Evolutionary conservation across 768 basidiomycete genomes (phyloP).

Genomic region (Phaffia australis): DNA sequence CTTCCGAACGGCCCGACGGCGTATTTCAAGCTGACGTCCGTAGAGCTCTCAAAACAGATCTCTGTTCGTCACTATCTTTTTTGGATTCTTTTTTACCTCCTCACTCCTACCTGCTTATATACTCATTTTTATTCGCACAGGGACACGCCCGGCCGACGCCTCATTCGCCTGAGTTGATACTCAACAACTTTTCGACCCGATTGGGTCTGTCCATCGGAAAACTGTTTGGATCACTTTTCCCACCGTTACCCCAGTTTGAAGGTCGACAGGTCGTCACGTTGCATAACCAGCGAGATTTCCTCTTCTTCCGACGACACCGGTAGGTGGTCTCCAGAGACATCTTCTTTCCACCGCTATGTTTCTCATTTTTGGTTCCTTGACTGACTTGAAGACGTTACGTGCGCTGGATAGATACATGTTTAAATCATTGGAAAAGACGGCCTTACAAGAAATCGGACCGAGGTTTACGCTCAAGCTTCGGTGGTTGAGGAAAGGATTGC

Average conservation of each 20-base stretch:
- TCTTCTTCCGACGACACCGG: slow-evolving; percentile 95
- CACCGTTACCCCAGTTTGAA: slow-evolving; percentile 86
- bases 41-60: slow-evolving; percentile 75
- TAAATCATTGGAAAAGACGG: slow-evolving; percentile 77
- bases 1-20: slow-evolving; percentile 88
- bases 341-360: not conserved
- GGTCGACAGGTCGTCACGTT: slow-evolving; percentile 93
- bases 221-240: slow-evolving; percentile 93
- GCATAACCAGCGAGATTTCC: slow-evolving; percentile 93
- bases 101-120: not conserved
- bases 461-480: slow-evolving; percentile 89
- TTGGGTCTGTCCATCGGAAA: slow-evolving; percentile 87
- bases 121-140: slow-evolving; percentile 40
- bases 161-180: slow-evolving; percentile 86
- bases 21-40: slow-evolving; percentile 84
- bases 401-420: slow-evolving; percentile 63
- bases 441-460: slow-evolving; percentile 93
- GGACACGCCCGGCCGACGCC: slow-evolving; percentile 86
- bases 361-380: not conserved
- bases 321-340: slow-evolving; percentile 41
- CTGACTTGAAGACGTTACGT: not conserved
- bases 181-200: slow-evolving; percentile 87
- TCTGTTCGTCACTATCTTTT: slow-evolving; percentile 44
- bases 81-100: not conserved
- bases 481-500: slow-evolving; percentile 78